phyloP scores from a whole-genome alignment of 306 rosid species.

The Lathyrus sativus region DNA sequence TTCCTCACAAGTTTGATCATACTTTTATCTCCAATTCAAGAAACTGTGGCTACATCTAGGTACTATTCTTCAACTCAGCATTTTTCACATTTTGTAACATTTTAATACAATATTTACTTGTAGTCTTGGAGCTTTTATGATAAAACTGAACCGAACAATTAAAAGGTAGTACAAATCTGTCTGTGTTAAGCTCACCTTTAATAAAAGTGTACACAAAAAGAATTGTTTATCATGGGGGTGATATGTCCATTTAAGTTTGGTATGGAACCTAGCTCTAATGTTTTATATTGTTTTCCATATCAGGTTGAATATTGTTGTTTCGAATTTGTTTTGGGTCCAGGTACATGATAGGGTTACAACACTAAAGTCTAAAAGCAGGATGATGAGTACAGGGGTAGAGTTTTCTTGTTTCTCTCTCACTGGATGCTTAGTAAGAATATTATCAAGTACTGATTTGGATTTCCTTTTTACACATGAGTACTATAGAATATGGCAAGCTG shows the following conservation, averaged over 20 bases:
- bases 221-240: not conserved
- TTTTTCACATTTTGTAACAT: constrained; percentile 5
- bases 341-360: not conserved
- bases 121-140: not conserved
- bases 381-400: too few species aligned
- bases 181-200: constrained; percentile 10
- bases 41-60: constrained; percentile 79
- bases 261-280: not conserved
- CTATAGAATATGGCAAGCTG: not conserved
- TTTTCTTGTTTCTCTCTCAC: too few species aligned
- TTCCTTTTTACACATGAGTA: not conserved
- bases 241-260: not conserved
- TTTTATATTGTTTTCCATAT: not conserved
- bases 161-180: not conserved
- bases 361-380: too few species aligned
- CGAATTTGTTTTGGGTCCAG: not conserved
- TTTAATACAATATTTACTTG: constrained; percentile 1
- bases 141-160: constrained; percentile 2
- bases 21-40: constrained; percentile 69
- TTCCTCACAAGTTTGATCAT: constrained; percentile 41
- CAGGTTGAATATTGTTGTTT: not conserved
- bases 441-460: not conserved
- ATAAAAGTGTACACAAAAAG: not conserved
- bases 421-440: too few species aligned
- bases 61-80: constrained; percentile 39